A percentile compares a stretch with the other conserved stretches of the same genome.
Conservation (phyloP, 1,139 yeast genomes). For the Yarrowia galli region DNA sequence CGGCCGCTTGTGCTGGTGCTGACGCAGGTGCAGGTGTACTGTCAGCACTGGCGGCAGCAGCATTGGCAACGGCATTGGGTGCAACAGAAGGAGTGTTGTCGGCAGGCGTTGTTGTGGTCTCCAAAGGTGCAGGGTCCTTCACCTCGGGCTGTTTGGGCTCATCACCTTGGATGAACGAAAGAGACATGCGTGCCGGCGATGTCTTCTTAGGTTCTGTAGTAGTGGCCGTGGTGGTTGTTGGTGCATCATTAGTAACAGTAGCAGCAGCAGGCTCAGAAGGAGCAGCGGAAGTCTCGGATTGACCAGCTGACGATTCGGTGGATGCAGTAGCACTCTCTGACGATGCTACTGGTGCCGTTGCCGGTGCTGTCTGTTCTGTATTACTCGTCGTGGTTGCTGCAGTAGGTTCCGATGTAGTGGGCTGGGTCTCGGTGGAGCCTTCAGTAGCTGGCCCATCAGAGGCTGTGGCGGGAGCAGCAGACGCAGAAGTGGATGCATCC, state of each 20-base stretch:
- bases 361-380: background rate
- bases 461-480: background rate
- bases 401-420: background rate
- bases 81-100: background rate
- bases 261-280: slow-evolving; percentile 1
- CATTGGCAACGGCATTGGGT: background rate
- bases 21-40: background rate
- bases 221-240: background rate
- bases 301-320: background rate
- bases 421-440: background rate
- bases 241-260: background rate
- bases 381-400: background rate
- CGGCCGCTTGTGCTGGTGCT: background rate
- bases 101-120: too few relatives aligned
- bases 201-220: background rate
- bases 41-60: background rate
- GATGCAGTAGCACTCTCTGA: background rate
- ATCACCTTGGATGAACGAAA: slow-evolving; percentile 30
- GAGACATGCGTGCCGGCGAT: slow-evolving; percentile 26
- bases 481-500: background rate
- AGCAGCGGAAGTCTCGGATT: background rate
- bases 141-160: slow-evolving; percentile 4
- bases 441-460: background rate
- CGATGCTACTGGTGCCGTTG: background rate
- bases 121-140: background rate